These are phyloP conservation scores for Scutellaria minor DNA, from an alignment of 257 asterid genomes.

Conservation along the genomic window DNA sequence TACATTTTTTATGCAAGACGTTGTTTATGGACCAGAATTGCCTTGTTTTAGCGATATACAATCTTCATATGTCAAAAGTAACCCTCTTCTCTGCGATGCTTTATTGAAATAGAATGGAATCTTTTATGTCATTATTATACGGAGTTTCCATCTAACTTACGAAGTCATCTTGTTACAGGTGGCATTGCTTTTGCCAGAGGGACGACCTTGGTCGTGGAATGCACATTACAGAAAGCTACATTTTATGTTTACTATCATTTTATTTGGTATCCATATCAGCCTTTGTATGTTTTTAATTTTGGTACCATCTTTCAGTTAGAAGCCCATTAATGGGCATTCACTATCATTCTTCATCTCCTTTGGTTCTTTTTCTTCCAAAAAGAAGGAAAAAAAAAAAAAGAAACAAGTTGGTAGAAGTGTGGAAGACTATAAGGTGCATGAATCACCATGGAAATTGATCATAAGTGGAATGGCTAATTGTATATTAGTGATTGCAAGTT, in stretches of 20 bases:
- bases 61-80: too few relatives aligned
- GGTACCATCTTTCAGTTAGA: neutral
- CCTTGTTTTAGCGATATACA: too few relatives aligned
- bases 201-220: neutral
- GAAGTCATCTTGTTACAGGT: slow-evolving; percentile 35
- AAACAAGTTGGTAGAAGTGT: too few relatives aligned
- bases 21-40: neutral
- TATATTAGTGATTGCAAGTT: too few relatives aligned
- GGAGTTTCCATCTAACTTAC: neutral
- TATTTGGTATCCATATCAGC: neutral
- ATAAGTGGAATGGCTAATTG: too few relatives aligned
- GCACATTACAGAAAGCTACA: neutral
- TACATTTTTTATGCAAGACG: neutral
- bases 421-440: too few relatives aligned
- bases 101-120: neutral
- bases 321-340: neutral
- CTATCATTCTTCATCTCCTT: slow-evolving; percentile 1
- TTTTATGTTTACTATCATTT: neutral
- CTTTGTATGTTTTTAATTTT: slow-evolving; percentile 8
- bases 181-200: slow-evolving; percentile 27
- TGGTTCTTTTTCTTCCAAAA: neutral
- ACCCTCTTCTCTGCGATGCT: neutral
- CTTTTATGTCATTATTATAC: neutral
- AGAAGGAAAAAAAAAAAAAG: too few relatives aligned
- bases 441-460: too few relatives aligned